Conservation (phyloP, 2,329 filamentous ascomycete species). For the Zasmidium cellare region DNA sequence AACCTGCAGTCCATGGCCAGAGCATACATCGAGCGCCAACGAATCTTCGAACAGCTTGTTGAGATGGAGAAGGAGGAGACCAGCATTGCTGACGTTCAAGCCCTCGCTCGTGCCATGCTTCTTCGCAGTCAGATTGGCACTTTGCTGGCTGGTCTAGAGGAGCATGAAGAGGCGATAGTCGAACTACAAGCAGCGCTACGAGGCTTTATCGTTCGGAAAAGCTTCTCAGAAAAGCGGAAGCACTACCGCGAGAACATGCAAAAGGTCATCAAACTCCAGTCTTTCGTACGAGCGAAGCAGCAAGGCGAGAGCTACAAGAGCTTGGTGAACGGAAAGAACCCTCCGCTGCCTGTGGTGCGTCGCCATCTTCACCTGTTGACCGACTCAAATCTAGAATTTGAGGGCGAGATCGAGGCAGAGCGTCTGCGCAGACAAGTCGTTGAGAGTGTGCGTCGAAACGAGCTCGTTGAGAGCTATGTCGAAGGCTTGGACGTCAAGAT, state of each 20-base stretch:
- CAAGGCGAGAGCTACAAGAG: slow-evolving; percentile 98
- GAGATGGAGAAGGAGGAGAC: slow-evolving; percentile 69
- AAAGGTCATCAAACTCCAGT: slow-evolving; percentile 98
- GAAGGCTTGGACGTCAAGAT: slow-evolving; percentile 99
- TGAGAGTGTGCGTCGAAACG: slow-evolving; percentile 94
- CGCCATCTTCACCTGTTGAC: slow-evolving; percentile 97
- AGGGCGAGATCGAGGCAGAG: slow-evolving; percentile 97
- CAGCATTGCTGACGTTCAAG: slow-evolving; percentile 70
- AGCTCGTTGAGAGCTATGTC: slow-evolving; percentile 96
- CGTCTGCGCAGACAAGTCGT: slow-evolving; percentile 92
- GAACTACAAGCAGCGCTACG: slow-evolving; percentile 74
- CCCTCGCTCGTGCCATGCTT: slow-evolving; percentile 75
- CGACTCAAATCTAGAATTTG: slow-evolving; percentile 98
- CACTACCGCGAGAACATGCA: slow-evolving; percentile 98
- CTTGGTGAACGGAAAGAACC: slow-evolving; percentile 92
- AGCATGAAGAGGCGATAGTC: slow-evolving; percentile 74
- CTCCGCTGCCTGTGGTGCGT: slow-evolving; percentile 93
- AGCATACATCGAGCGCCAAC: slow-evolving; percentile 64
- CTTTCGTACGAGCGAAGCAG: slow-evolving; percentile 89
- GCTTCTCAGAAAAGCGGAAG: slow-evolving; percentile 80
- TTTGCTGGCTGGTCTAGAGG: slow-evolving; percentile 74
- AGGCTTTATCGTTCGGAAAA: slow-evolving; percentile 70
- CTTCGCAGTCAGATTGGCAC: slow-evolving; percentile 72
- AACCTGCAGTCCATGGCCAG: slow-evolving; percentile 67
- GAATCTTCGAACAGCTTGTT: slow-evolving; percentile 63